Base-by-base conservation (phyloP, 345 rosid species). In the Arabis hirsuta region DNA sequence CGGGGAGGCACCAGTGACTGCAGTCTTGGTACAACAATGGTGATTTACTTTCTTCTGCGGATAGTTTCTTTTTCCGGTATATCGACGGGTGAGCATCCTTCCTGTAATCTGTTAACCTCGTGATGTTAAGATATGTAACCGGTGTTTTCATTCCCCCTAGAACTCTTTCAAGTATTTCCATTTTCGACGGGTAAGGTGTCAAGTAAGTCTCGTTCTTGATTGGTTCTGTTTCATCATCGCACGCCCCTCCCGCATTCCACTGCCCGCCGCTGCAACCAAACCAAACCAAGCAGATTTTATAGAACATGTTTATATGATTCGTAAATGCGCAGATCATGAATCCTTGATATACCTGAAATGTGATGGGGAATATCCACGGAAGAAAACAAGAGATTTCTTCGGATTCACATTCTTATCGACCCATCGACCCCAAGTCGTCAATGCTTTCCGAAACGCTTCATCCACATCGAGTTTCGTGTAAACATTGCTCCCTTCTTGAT, bases 1-100 rank as follows among this genome's bases (percentile, higher is more conserved):
- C 99, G 0, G 99, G 98, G 56, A 95, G 96, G 82, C 99, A 95
- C 99, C 99, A 95, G 41, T 95, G 99, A 82, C 99, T 91, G 82
- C 99, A 95, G 68, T 95, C 99, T 65, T 95, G 99, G 81, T 67
- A 91, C 66, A 13, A 75, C 74, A 90, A 52, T 0, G 94, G 92
- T 0, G 87, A 73, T 60, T 63, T 79, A 62, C 82, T 82, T 78
- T 91, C 90, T 41, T 69, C 90, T 0, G 29, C 73, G 0, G 96
- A 9, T 12, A 86, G 4, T 24, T 81, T 74, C 22, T 73, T 87
- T 76, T 82, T 91, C 76, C 96, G 64, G 67, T 90, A 95, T n/a
- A 95, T 73, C 0, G 99, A 95, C 0, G 98, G 99, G 78, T 95
- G 99, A 20, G 90, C 99, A 2, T 95, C 99, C 63, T 91, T 95